A percentile compares a stretch with the other conserved stretches of the same genome.
Conservation (phyloP, 2,329 filamentous ascomycete genomes). For the Aspergillus sp. region DNA sequence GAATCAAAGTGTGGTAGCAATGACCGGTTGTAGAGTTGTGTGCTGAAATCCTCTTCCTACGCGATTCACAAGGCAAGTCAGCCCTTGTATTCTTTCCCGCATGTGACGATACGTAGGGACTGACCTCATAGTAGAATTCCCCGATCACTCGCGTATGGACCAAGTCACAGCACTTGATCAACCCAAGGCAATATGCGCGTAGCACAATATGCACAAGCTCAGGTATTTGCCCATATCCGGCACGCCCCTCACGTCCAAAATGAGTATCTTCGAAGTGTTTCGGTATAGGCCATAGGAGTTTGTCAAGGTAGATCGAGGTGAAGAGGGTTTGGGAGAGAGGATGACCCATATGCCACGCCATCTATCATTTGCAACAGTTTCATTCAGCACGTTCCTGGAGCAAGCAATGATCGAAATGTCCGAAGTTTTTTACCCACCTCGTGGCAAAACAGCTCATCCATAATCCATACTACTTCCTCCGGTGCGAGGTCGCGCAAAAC, state of each 20-base stretch:
- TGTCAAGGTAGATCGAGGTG: conserved; percentile 87
- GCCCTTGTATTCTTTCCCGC: neutral
- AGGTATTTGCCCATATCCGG: conserved; percentile 28
- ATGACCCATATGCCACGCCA: conserved; percentile 96
- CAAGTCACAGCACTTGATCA: conserved; percentile 79
- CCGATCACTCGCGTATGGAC: conserved; percentile 74
- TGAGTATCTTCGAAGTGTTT: conserved; percentile 63
- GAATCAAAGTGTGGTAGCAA: conserved; percentile 66
- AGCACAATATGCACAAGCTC: conserved; percentile 64
- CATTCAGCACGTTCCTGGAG: conserved; percentile 10
- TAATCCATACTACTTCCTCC: conserved; percentile 83
- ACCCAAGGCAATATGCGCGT: conserved; percentile 78
- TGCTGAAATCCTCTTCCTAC: conserved; percentile 94
- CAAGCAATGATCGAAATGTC: neutral
- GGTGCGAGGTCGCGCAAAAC: conserved; percentile 66
- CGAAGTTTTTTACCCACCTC: conserved; percentile 59
- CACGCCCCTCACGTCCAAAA: conserved; percentile 48
- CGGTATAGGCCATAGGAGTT: conserved; percentile 71
- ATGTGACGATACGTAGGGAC: conserved; percentile 16
- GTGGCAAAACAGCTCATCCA: conserved; percentile 86
- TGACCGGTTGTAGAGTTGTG: conserved; percentile 80
- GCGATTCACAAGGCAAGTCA: neutral
- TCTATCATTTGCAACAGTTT: conserved; percentile 50
- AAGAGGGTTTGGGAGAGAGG: conserved; percentile 92
- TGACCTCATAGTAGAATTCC: conserved; percentile 89